A percentile compares a stretch with the other conserved stretches of the same genome.
These are phyloP conservation scores for Phytophthora kernoviae DNA, from an alignment of 352 stramenopile genomes.

Conservation along the genomic window DNA sequence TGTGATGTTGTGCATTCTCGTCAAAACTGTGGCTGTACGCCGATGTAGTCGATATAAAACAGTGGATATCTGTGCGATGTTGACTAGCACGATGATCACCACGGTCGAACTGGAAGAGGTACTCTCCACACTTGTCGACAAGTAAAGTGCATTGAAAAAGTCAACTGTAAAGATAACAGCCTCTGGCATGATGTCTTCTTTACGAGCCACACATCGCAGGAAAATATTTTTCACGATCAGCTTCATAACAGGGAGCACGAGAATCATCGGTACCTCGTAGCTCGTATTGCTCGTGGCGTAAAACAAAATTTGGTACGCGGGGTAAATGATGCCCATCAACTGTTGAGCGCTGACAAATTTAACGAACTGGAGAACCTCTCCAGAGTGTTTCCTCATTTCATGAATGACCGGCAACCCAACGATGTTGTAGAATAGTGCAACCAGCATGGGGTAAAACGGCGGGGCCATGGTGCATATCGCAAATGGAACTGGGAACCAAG, in stretches of 20 bases:
- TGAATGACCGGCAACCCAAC: constrained; percentile 5
- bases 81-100: constrained; percentile 24
- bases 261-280: constrained; percentile 24
- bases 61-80: constrained; percentile 15
- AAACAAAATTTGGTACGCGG: constrained; percentile 20
- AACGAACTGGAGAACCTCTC: constrained; percentile 7
- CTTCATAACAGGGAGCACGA: constrained; percentile 33
- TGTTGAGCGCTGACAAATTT: constrained; percentile 17
- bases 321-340: constrained; percentile 24
- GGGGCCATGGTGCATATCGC: constrained; percentile 21
- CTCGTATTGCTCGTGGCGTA: constrained; percentile 4
- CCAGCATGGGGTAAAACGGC: constrained; percentile 12
- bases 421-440: constrained; percentile 2
- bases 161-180: constrained; percentile 38
- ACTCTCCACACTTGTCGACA: constrained; percentile 29
- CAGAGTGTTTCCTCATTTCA: constrained; percentile 8
- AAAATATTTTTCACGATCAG: constrained; percentile 31
- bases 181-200: constrained; percentile 41
- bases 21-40: constrained; percentile 3
- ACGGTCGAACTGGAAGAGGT: constrained; percentile 24
- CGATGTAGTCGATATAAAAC: constrained; percentile 20
- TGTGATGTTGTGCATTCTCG: background rate
- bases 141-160: constrained; percentile 37
- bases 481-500: constrained; percentile 33
- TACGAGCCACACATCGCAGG: constrained; percentile 14